Percentiles rank a stretch among this genome's conserved stretches.
Evolutionary conservation across 1,284 basidiomycete genomes (phyloP).

Genomic region (Cryptococcus jaspeensis): DNA sequence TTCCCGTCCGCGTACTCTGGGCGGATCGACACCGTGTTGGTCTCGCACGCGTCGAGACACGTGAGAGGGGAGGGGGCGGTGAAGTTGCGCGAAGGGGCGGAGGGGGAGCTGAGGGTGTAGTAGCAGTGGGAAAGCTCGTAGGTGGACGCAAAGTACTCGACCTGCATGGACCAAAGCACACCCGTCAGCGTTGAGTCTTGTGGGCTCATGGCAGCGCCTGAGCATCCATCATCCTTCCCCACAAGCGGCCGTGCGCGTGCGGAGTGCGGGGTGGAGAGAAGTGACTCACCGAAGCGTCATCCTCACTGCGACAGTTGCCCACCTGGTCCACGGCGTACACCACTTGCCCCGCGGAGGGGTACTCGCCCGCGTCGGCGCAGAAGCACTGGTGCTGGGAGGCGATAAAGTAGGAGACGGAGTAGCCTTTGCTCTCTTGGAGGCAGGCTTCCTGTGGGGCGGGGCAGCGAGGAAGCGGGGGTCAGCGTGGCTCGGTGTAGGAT

Average conservation of each 20-base stretch:
- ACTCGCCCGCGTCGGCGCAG: constrained; percentile 4
- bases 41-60: constrained; percentile 6
- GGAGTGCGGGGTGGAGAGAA: neutral
- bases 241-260: too few species aligned
- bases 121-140: constrained; percentile 9
- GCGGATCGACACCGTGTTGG: neutral
- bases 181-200: too few species aligned
- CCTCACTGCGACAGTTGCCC: constrained; percentile 13
- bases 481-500: neutral
- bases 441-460: neutral
- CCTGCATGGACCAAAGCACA: too few species aligned
- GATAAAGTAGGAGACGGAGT: constrained; percentile 7
- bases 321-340: constrained; percentile 13
- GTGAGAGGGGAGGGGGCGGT: constrained; percentile 5
- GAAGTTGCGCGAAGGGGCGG: neutral
- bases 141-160: constrained; percentile 11
- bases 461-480: neutral
- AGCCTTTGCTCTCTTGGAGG: neutral
- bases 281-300: constrained; percentile 14
- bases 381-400: constrained; percentile 5
- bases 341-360: constrained; percentile 10
- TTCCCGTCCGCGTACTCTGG: constrained; percentile 2
- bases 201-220: neutral
- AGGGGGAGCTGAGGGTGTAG: neutral
- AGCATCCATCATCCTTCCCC: too few species aligned